Conservation (phyloP, 73 alveolate genomes). For the Tetrahymena elliotti region DNA sequence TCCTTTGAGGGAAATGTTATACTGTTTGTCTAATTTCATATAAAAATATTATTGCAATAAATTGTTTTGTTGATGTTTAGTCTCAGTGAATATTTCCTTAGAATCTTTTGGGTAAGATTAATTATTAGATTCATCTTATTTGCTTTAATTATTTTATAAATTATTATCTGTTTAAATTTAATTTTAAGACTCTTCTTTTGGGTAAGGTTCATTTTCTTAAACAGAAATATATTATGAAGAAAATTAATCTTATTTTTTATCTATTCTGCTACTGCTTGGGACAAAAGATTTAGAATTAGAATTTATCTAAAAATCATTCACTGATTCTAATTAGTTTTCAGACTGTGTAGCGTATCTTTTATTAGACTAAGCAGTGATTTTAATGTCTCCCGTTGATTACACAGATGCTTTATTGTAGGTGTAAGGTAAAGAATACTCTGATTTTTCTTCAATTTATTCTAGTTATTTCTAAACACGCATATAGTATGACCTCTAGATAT, state of each 20-base stretch:
- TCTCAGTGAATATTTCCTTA: neutral
- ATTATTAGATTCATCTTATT: neutral
- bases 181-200: neutral
- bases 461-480: neutral
- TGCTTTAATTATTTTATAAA: neutral
- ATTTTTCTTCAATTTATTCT: neutral
- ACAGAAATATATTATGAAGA: neutral
- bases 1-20: neutral
- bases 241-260: neutral
- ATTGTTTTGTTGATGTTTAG: neutral
- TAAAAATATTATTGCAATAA: neutral
- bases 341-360: neutral
- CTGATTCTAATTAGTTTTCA: neutral
- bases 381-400: neutral
- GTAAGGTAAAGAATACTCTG: neutral
- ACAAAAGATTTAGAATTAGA: neutral
- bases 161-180: neutral
- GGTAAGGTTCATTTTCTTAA: neutral
- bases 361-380: neutral
- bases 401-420: neutral
- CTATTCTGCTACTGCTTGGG: neutral
- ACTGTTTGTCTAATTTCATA: neutral
- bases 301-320: neutral
- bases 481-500: neutral
- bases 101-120: neutral